Conservation (phyloP, 2,329 filamentous ascomycete genomes). For the Xylaria sp. region DNA sequence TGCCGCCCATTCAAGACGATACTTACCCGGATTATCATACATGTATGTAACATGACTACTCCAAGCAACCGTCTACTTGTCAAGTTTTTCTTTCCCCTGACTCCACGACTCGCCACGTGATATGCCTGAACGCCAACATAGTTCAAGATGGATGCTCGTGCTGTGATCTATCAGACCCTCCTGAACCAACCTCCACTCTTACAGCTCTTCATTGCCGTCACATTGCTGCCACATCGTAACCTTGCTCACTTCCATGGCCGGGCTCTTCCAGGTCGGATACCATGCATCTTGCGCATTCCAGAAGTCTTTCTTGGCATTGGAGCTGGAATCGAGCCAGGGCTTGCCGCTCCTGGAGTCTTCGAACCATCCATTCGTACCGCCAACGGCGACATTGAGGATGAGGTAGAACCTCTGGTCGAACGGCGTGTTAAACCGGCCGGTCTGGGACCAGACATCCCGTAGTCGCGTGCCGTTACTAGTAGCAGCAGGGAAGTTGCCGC, state of each 20-base stretch:
- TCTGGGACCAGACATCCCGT: conserved; percentile 57
- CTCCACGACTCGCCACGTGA: not conserved
- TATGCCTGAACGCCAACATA: not conserved
- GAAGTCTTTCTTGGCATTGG: conserved; percentile 68
- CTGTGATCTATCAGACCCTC: not conserved
- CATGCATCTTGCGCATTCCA: conserved; percentile 63
- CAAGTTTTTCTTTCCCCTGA: not conserved
- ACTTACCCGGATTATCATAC: not conserved
- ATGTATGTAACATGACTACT: not conserved
- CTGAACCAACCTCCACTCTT: conserved; percentile 8
- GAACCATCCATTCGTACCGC: conserved; percentile 80
- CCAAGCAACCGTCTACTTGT: not conserved
- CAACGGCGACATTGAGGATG: conserved; percentile 70
- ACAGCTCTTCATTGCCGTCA: conserved; percentile 53
- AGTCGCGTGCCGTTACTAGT: conserved; percentile 62
- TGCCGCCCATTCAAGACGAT: too few species aligned
- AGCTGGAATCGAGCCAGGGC: conserved; percentile 69
- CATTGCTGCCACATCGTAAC: conserved; percentile 69
- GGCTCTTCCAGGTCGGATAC: conserved; percentile 66
- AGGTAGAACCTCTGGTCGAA: conserved; percentile 75
- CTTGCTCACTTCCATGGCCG: conserved; percentile 62
- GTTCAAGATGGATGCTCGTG: not conserved
- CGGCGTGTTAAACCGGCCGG: conserved; percentile 57
- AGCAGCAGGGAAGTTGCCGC: conserved; percentile 60
- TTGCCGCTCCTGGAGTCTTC: conserved; percentile 65